Base-by-base conservation (phyloP, 169 alveolate species). In the Cryptosporidium viatorum region DNA sequence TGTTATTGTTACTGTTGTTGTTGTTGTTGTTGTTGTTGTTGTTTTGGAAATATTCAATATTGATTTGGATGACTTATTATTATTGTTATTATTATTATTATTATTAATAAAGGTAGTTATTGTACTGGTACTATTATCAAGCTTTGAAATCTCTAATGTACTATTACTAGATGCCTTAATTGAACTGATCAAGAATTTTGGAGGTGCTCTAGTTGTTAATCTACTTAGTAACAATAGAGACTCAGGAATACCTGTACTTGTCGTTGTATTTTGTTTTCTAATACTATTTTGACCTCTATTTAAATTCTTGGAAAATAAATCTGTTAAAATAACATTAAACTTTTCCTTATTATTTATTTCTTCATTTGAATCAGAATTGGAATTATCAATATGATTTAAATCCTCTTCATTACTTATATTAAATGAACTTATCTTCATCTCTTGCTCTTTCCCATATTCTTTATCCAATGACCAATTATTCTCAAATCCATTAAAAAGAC, bases 111-210 rank as follows among this genome's bases (percentile, higher is more conserved):
- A 55, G 7, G 67, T 55, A 55, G 67, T 55, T 55, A 55, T 55
- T 23, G 67, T 55, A 55, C 67, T 55, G 29, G 67, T 55, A 55
- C 18, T 55, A 21, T 55, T 55, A 55, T 55, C 67, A 14, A 21
- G 35, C 33, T 55, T 55, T 55, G 67, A 55, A 23, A 55, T 55
- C 33, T 55, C 67, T n/a, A 55, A 23, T 18, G 67, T 55, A 55
- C 67, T 55, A 55, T 55, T 55, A 14, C 29, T 55, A 23, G 67
- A 26, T 26, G 67, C 14, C 37, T 55, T 55, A 14, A 26, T 55
- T 2, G 67, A 55, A 55, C 37, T 55, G 8, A 55, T 21, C 21
- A 55, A 55, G 2, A 55, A 21, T 26, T 55, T 55, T n/a, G 67
- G 35, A 23, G 67, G 67, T 23, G 67, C 29, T 21, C 10, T 55